Evolutionary conservation across 2,329 filamentous ascomycete species (phyloP).

Genomic region (Penicillium italicum): DNA sequence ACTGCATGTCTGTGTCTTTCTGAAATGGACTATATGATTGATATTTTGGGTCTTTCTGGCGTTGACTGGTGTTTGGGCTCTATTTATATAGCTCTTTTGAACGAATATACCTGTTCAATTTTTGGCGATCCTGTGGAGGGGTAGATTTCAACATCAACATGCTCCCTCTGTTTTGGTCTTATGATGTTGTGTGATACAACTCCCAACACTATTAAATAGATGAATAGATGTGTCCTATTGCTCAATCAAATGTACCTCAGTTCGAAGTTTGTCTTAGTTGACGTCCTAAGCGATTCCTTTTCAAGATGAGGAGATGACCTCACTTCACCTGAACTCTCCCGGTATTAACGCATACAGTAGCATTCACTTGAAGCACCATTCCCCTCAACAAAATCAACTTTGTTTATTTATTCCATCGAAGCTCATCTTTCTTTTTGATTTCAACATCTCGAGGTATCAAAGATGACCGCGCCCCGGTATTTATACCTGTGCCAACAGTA

Average conservation of each 20-base stretch:
- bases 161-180: too few species aligned
- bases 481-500: too few species aligned
- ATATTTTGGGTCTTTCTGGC: not conserved
- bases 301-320: not conserved
- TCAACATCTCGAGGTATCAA: too few species aligned
- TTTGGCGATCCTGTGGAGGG: not conserved
- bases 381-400: not conserved
- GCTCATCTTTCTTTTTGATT: too few species aligned
- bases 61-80: conserved; percentile 1
- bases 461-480: too few species aligned
- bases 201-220: not conserved
- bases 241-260: not conserved
- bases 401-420: not conserved
- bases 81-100: not conserved
- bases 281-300: not conserved
- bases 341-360: not conserved
- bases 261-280: not conserved
- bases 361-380: not conserved
- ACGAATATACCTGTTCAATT: not conserved
- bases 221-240: not conserved
- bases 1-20: conserved; percentile 1
- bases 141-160: not conserved
- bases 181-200: too few species aligned
- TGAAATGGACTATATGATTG: not conserved
- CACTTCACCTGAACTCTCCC: not conserved